A percentile compares a stretch with the other conserved stretches of the same genome.
Conservation (phyloP, 768 basidiomycete species). For the Amanita polypyramis region DNA sequence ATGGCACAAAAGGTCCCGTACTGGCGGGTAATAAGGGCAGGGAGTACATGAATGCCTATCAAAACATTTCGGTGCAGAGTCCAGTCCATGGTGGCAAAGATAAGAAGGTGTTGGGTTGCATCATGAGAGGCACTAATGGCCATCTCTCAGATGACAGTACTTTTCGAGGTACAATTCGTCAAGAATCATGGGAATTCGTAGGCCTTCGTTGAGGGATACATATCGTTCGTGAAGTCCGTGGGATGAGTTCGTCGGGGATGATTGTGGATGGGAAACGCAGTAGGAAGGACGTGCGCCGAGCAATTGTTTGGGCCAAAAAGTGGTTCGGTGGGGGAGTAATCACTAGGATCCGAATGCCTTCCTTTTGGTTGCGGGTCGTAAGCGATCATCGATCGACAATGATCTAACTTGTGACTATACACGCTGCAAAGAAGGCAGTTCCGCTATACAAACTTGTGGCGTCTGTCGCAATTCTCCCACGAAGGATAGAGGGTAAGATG, state of each 20-base stretch:
- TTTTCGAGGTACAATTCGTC: constrained; percentile 19
- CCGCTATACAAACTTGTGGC: constrained; percentile 15
- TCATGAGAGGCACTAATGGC: constrained; percentile 1
- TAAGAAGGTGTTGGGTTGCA: not conserved
- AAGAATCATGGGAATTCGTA: constrained; percentile 28
- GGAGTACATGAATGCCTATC: not conserved
- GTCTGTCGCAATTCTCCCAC: constrained; percentile 18
- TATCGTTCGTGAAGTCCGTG: constrained; percentile 15
- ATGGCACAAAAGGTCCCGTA: constrained; percentile 1
- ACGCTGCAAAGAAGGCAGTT: constrained; percentile 15
- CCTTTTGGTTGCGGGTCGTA: constrained; percentile 14
- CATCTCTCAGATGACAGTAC: not conserved
- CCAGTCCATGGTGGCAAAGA: constrained; percentile 4
- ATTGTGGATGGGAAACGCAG: not conserved
- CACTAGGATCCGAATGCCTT: constrained; percentile 23
- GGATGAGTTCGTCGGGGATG: not conserved
- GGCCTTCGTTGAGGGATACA: constrained; percentile 15
- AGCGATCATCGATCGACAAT: constrained; percentile 38
- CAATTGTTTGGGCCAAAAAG: not conserved
- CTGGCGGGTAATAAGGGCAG: constrained; percentile 2
- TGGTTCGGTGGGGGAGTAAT: constrained; percentile 12
- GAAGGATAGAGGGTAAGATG: constrained; percentile 4
- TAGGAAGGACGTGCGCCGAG: constrained; percentile 1
- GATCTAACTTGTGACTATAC: constrained; percentile 20
- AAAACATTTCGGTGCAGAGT: not conserved